Base-by-base conservation (phyloP, 306 rosid genomes). In the Cucurbita argyrosperma region DNA sequence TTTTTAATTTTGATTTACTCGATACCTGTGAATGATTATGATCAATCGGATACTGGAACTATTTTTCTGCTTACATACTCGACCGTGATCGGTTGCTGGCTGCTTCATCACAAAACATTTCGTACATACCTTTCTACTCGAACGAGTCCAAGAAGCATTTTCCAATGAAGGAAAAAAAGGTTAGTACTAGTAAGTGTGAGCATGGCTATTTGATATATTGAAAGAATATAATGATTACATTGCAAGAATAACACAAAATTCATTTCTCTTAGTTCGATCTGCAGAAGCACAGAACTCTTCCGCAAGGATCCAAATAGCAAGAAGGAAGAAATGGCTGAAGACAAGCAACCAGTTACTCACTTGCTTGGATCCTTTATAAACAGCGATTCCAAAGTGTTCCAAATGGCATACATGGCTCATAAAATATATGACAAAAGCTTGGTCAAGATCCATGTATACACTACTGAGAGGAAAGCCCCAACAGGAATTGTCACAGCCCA, bases 401-500 rank as follows among this genome's bases (percentile, higher is more conserved):
- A 26, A 23, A 56, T 47, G 73, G 12, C 56, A 23, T 70, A 26
- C 59, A 15, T 70, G 45, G 46, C 84, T 92, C 90, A 92, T 68
- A 90, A 86, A 86, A 90, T 26, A 59, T 68, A 61, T 42, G 96
- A 77, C 79, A 94, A 79, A 74, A 94, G 43, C 90, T 85, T 94
- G 72, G 91, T 90, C 60, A 94, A 85, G 84, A 94, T 85, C 94
- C 92, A 94, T 3, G 98, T 94, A 84, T 90, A 94, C 61, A 90
- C 3, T 46, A 94, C 95, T 2, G 92, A 84, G 52, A 89, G 80
- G 71, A 37, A 26, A 72, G 94, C 94, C 62, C 98, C 98, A 74
- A 87, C 96, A 0, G 97, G 98, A 64, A 94, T 94, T 72, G 98
- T 94, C 14, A 94, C 88, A 3, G 82, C 90, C 98, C 97, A 94